These are phyloP conservation scores for Sphaerobolus stellatus DNA, from an alignment of 1,284 basidiomycete genomes.

Conservation along the genomic window DNA sequence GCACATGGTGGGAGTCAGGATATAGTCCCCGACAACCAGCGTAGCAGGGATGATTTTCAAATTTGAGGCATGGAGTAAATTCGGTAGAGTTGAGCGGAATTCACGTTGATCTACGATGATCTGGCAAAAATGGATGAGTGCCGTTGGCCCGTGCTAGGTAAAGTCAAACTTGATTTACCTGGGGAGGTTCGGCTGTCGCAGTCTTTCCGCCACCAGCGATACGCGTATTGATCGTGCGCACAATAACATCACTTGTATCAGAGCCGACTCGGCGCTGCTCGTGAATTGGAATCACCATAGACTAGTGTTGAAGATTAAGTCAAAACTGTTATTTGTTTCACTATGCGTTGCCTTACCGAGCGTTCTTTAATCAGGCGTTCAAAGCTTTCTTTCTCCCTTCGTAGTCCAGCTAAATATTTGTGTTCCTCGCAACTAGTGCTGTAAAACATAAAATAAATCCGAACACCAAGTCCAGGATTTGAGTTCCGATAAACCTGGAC, in stretches of 20 bases:
- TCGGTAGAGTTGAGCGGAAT: conserved; percentile 91
- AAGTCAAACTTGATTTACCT: conserved; percentile 43
- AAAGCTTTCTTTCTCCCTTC: conserved; percentile 94
- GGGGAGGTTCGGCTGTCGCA: conserved; percentile 64
- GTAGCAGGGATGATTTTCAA: conserved; percentile 87
- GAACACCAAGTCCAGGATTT: conserved; percentile 75
- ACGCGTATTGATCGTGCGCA: conserved; percentile 86
- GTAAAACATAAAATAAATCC: conserved; percentile 97
- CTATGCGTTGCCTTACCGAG: conserved; percentile 55
- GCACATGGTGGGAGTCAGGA: conserved; percentile 92
- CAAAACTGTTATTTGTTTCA: background rate
- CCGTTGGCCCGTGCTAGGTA: background rate
- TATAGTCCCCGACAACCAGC: conserved; percentile 94
- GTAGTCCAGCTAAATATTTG: conserved; percentile 85
- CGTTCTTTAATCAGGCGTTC: conserved; percentile 91
- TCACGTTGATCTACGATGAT: conserved; percentile 97
- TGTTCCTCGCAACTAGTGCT: conserved; percentile 93
- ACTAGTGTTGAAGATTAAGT: conserved; percentile 42
- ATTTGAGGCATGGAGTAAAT: conserved; percentile 81
- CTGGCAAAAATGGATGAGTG: conserved; percentile 37
- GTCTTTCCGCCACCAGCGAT: conserved; percentile 84
- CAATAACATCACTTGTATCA: conserved; percentile 54
- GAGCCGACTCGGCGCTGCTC: conserved; percentile 60
- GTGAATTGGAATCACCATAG: conserved; percentile 87
- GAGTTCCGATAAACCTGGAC: conserved; percentile 81